phyloP scores from a whole-genome alignment of 2,329 filamentous ascomycete species.

The Ilyonectria mors-panacis region DNA sequence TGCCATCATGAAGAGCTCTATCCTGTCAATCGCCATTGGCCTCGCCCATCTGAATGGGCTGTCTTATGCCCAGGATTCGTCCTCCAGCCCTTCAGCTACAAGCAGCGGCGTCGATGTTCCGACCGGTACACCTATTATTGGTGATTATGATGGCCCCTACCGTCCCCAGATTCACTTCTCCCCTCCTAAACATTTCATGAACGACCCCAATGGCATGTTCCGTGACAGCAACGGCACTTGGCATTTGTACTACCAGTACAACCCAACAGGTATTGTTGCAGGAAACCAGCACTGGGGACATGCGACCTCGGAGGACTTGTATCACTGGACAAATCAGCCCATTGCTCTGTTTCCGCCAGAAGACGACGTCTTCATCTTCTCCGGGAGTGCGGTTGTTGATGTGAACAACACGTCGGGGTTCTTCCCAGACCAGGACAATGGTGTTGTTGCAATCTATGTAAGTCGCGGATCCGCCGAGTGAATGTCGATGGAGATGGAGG shows the following conservation, averaged over 20 bases:
- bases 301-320: slow-evolving; percentile 73
- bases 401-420: slow-evolving; percentile 76
- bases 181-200: slow-evolving; percentile 68
- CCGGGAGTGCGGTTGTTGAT: slow-evolving; percentile 72
- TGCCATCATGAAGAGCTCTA: not conserved
- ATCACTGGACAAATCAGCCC: slow-evolving; percentile 75
- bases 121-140: slow-evolving; percentile 42
- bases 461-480: slow-evolving; percentile 28
- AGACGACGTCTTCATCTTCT: slow-evolving; percentile 63
- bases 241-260: slow-evolving; percentile 77
- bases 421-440: slow-evolving; percentile 72
- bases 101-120: slow-evolving; percentile 30
- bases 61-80: not conserved
- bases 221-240: slow-evolving; percentile 69
- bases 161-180: slow-evolving; percentile 71
- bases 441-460: slow-evolving; percentile 68
- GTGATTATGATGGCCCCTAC: slow-evolving; percentile 47
- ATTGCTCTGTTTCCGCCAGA: slow-evolving; percentile 70
- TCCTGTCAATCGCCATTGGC: not conserved
- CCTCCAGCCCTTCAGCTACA: not conserved
- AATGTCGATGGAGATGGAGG: not conserved
- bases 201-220: slow-evolving; percentile 77
- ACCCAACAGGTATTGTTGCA: slow-evolving; percentile 58
- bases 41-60: not conserved
- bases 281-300: slow-evolving; percentile 79